Base-by-base conservation (phyloP, 2,329 filamentous ascomycete species). In the Epichloe sp. region DNA sequence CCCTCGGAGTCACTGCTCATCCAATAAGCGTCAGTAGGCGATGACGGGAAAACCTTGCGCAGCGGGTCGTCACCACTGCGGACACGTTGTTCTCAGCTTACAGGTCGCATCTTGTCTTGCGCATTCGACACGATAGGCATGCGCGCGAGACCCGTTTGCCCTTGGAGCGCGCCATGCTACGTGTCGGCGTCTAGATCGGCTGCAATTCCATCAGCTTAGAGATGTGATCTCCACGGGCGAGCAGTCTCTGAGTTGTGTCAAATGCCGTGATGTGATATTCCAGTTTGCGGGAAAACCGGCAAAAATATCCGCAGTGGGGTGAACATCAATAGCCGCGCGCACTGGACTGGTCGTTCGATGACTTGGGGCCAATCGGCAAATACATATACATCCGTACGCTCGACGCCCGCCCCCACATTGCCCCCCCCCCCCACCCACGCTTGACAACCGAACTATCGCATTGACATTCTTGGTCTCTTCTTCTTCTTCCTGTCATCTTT, bases 71-170 rank as follows among this genome's bases (percentile, higher is more conserved):
- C 42, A 44, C 21, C 21, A 23, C 42, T 35, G 34, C 10, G 26
- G 35, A 19, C 26, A 31, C 12, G 10, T 17, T 12, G 34, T 21
- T 26, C 7, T 26, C 41, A 37, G 45, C 63, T 59, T 58, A 65
- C 63, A 65, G 55, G 54, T 65, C 61, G 45, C 63, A 64, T 58
- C 59, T 55, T 34, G 62, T 62, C 58, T 64, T 64, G 50, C 62
- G 60, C 47, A 56, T 55, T 35, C 63, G 62, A 52, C 63, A 65
- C 23, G 62, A 61, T 37, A 64, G 50, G 52, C 63, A 65, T 6
- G 63, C 63, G 41, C 63, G 56, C 42, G 62, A 64, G 37, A 64
- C 62, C 51, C 63, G 59, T 56, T 65, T 63, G n/a, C 50, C 56
- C 43, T 53, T 56, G 49, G 49, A 52, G 38, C 53, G 53, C 35